These are phyloP conservation scores for Albatrellus ellisii DNA, from an alignment of 768 basidiomycete species.

Conservation along the genomic window DNA sequence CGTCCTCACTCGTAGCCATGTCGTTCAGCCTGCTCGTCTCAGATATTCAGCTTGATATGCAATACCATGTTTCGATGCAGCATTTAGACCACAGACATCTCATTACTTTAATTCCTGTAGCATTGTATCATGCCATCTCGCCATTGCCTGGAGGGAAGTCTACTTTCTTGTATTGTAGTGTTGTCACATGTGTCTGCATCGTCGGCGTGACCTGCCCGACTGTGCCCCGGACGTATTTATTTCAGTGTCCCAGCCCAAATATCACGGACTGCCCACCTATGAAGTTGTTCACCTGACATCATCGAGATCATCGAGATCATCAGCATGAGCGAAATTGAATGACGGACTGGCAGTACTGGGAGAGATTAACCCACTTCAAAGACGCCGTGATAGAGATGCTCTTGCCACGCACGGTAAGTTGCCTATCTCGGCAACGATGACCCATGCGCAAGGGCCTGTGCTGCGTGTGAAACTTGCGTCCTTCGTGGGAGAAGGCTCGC, in stretches of 20 bases:
- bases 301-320: conserved; percentile 4
- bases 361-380: conserved; percentile 48
- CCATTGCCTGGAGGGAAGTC: too few species aligned
- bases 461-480: background rate
- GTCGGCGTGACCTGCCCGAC: conserved; percentile 59
- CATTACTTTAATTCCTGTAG: too few species aligned
- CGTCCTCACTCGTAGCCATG: too few species aligned
- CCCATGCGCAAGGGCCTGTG: conserved; percentile 59
- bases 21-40: too few species aligned
- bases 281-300: conserved; percentile 61
- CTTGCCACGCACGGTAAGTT: conserved; percentile 59
- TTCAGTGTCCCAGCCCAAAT: background rate
- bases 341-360: background rate
- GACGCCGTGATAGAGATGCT: conserved; percentile 64
- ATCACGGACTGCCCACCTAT: conserved; percentile 30
- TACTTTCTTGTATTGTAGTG: too few species aligned
- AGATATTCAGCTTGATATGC: too few species aligned
- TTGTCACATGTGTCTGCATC: conserved; percentile 51
- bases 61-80: too few species aligned
- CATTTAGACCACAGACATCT: too few species aligned
- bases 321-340: background rate
- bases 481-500: background rate
- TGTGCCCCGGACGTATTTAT: conserved; percentile 4
- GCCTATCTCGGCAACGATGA: conserved; percentile 65
- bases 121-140: too few species aligned